Evolutionary conservation across 345 rosid species (phyloP).

Genomic region (Hibiscus tridactylites): DNA sequence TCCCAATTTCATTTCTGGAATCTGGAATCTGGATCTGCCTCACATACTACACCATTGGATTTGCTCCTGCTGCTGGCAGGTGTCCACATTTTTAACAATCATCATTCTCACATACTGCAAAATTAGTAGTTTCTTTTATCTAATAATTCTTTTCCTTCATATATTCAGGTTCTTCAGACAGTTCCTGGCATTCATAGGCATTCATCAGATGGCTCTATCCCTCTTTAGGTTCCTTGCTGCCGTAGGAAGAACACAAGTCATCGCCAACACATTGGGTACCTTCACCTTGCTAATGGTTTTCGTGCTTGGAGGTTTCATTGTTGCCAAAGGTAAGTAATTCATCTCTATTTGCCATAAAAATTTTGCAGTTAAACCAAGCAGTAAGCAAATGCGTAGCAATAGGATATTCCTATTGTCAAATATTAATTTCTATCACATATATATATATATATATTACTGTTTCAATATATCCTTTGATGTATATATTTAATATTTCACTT

Average conservation of each 20-base stretch:
- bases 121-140: neutral
- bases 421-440: too few relatives aligned
- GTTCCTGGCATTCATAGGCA: constrained; percentile 34
- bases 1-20: constrained; percentile 43
- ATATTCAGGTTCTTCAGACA: constrained; percentile 44
- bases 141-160: neutral
- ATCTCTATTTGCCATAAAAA: neutral
- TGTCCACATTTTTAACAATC: constrained; percentile 2
- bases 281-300: constrained; percentile 44
- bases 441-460: neutral
- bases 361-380: neutral
- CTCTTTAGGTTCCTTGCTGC: constrained; percentile 46
- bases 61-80: constrained; percentile 51
- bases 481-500: too few relatives aligned
- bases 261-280: constrained; percentile 47
- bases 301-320: constrained; percentile 49
- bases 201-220: constrained; percentile 57
- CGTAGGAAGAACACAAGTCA: constrained; percentile 41
- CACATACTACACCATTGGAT: constrained; percentile 55
- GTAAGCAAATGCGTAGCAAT: neutral
- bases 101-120: neutral
- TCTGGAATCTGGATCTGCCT: constrained; percentile 42
- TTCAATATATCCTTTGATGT: too few relatives aligned
- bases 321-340: constrained; percentile 30
- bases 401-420: neutral